A percentile compares a stretch with the other conserved stretches of the same genome.
These are phyloP conservation scores for Pseudofabraea citricarpa DNA, from an alignment of 2,329 filamentous ascomycete species.

Conservation along the genomic window DNA sequence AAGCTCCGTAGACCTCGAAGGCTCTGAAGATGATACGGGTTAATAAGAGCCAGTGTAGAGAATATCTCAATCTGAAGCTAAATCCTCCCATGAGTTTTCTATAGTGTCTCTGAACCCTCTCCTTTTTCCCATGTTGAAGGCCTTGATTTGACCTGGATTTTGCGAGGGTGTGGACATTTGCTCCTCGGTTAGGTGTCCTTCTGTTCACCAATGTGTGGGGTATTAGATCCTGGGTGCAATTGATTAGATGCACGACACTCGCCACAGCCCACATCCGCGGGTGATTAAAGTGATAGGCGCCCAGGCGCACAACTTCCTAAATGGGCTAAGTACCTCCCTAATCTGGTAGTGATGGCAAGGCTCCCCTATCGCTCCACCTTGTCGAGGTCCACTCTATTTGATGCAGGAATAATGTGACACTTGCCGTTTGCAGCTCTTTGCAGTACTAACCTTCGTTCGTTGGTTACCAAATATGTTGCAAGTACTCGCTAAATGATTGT, in stretches of 20 bases:
- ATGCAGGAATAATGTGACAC: neutral
- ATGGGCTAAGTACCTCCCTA: neutral
- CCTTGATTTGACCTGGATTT: neutral
- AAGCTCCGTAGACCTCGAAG: neutral
- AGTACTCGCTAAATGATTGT: neutral
- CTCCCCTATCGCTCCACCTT: neutral
- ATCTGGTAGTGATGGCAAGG: neutral
- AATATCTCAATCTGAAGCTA: neutral
- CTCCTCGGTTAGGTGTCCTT: too few species aligned
- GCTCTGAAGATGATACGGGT: neutral
- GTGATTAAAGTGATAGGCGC: neutral
- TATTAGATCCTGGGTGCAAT: too few species aligned
- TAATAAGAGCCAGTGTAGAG: neutral
- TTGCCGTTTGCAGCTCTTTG: neutral
- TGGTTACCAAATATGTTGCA: neutral
- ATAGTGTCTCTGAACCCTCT: neutral
- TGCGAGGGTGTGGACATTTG: too few species aligned
- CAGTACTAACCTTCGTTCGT: neutral
- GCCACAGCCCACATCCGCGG: too few species aligned
- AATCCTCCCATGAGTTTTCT: too few species aligned
- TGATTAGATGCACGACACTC: too few species aligned
- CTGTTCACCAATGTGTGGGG: too few species aligned
- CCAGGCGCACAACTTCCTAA: neutral
- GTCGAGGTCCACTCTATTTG: neutral
- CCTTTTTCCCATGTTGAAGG: neutral